A percentile compares a stretch with the other conserved stretches of the same genome.
phyloP scores from a whole-genome alignment of 345 rosid genomes.

The Laguncularia racemosa region DNA sequence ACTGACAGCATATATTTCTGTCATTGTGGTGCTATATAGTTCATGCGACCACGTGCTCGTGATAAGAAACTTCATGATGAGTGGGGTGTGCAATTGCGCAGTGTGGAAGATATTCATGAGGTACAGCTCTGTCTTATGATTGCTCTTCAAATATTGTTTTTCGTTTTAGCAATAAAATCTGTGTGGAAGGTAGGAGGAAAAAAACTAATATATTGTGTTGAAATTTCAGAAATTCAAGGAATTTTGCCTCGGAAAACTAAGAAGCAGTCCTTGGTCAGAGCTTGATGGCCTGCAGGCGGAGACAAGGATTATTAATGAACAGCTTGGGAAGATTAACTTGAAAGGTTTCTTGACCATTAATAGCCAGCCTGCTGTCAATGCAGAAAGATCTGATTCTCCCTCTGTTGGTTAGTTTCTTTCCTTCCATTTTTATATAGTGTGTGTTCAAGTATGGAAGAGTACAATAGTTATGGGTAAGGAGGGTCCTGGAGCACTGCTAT shows the following conservation, averaged over 20 bases:
- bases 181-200: too few relatives aligned
- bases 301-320: conserved; percentile 85
- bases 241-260: conserved; percentile 72
- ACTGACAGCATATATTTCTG: too few relatives aligned
- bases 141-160: neutral
- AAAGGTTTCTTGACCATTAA: conserved; percentile 89
- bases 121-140: conserved; percentile 25
- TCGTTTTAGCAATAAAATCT: neutral
- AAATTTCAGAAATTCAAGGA: conserved; percentile 68
- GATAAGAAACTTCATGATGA: conserved; percentile 89
- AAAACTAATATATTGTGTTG: neutral
- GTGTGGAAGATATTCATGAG: conserved; percentile 72
- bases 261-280: conserved; percentile 96
- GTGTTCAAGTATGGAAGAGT: neutral
- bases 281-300: conserved; percentile 88
- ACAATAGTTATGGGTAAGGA: neutral
- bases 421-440: neutral
- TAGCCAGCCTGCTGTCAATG: conserved; percentile 96
- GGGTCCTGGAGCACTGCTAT: too few relatives aligned
- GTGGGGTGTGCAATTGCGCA: conserved; percentile 69
- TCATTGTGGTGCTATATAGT: conserved; percentile 24
- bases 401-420: conserved; percentile 52
- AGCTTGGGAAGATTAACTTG: conserved; percentile 73
- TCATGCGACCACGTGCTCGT: conserved; percentile 76
- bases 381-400: conserved; percentile 72